A percentile compares a stretch with the other conserved stretches of the same genome.
These are phyloP conservation scores for Vanderwaltozyma yarrowii DNA, from an alignment of 805 yeast species.

Conservation along the genomic window DNA sequence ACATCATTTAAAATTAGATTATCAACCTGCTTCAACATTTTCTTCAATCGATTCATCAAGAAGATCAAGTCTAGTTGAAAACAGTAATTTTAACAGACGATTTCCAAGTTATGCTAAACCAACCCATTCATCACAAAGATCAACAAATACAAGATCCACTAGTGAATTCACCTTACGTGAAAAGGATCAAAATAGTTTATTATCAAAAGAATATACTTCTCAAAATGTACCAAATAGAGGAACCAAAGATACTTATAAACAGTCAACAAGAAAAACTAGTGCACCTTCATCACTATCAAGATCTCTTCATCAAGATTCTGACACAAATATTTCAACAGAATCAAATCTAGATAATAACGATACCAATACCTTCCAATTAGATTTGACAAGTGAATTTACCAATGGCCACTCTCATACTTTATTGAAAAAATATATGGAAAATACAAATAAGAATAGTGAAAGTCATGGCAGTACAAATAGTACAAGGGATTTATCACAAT, in stretches of 20 bases:
- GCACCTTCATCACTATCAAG: conserved; percentile 12
- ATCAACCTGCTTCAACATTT: conserved; percentile 7
- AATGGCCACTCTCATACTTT: conserved; percentile 17
- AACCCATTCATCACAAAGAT: conserved; percentile 12
- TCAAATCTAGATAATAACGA: too few relatives aligned
- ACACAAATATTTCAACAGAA: neutral
- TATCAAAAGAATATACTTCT: too few relatives aligned
- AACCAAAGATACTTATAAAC: neutral
- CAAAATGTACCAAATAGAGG: neutral
- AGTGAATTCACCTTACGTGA: conserved; percentile 17
- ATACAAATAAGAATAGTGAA: neutral
- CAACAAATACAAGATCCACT: conserved; percentile 13
- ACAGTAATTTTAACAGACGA: conserved; percentile 7
- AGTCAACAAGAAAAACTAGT: conserved; percentile 13
- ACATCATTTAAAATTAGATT: conserved; percentile 18
- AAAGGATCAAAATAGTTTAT: conserved; percentile 1
- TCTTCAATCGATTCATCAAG: conserved; percentile 35
- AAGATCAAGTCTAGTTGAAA: conserved; percentile 24
- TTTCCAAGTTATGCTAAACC: conserved; percentile 27
- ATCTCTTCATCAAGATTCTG: neutral
- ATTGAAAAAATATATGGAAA: conserved; percentile 20
- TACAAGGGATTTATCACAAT: too few relatives aligned
- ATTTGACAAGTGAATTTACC: conserved; percentile 23
- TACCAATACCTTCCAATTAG: conserved; percentile 6
- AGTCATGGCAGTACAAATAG: too few relatives aligned